A percentile compares a stretch with the other conserved stretches of the same genome.
Conservation (phyloP, 2,329 filamentous ascomycete species). For the Neofusicoccum ribis region DNA sequence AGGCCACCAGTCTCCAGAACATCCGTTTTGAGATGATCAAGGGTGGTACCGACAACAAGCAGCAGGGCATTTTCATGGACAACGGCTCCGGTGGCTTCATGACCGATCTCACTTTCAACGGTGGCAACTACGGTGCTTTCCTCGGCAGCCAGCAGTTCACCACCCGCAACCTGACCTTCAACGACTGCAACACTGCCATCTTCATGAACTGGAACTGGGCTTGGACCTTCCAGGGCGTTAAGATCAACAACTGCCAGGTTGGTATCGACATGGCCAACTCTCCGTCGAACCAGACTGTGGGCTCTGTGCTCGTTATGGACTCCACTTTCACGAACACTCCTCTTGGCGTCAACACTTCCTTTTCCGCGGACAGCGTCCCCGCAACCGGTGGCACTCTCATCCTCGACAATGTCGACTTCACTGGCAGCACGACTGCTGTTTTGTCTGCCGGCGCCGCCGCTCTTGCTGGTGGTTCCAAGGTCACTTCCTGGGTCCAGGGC, state of each 20-base stretch:
- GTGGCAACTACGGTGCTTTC: slow-evolving; percentile 60
- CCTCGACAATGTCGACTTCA: slow-evolving; percentile 87
- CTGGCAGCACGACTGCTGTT: slow-evolving; percentile 68
- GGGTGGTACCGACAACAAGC: slow-evolving; percentile 46
- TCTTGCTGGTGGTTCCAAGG: slow-evolving; percentile 67
- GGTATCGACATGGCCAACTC: slow-evolving; percentile 58
- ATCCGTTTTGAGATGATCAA: slow-evolving; percentile 59
- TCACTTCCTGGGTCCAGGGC: slow-evolving; percentile 78
- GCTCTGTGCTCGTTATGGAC: slow-evolving; percentile 81
- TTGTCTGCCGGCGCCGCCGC: slow-evolving; percentile 60
- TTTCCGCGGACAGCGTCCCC: slow-evolving; percentile 65
- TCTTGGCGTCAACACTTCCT: slow-evolving; percentile 76
- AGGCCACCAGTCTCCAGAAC: slow-evolving; percentile 65
- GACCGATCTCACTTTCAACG: slow-evolving; percentile 60
- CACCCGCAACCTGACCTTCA: slow-evolving; percentile 52
- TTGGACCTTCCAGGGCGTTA: slow-evolving; percentile 50
- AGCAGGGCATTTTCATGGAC: slow-evolving; percentile 62
- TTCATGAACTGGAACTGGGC: slow-evolving; percentile 59
- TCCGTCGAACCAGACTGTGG: slow-evolving; percentile 70
- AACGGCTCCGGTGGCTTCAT: slow-evolving; percentile 63
- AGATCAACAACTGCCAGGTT: slow-evolving; percentile 48
- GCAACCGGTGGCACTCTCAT: slow-evolving; percentile 78
- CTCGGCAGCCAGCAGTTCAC: slow-evolving; percentile 66
- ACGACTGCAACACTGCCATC: slow-evolving; percentile 50
- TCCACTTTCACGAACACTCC: slow-evolving; percentile 74